phyloP scores from a whole-genome alignment of 139 green algal species.

The Nannochloris sp. region DNA sequence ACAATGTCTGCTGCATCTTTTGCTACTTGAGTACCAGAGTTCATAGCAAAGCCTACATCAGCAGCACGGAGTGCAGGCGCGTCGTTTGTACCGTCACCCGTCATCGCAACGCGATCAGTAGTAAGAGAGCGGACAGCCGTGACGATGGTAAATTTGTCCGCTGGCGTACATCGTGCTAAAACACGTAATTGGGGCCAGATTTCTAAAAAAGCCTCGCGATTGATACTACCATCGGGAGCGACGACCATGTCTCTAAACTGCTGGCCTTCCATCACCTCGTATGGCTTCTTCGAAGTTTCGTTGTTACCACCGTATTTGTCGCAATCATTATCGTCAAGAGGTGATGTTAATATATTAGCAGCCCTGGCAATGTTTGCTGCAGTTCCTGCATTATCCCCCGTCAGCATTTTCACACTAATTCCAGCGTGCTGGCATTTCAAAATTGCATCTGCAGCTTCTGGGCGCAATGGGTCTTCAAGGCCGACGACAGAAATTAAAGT shows the following conservation, averaged over 20 bases:
- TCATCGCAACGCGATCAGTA: conserved; percentile 43
- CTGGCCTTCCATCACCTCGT: conserved; percentile 51
- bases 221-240: conserved; percentile 43
- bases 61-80: conserved; percentile 73
- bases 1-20: conserved; percentile 86
- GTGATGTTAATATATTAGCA: conserved; percentile 69
- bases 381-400: conserved; percentile 85
- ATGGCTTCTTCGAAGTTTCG: no score
- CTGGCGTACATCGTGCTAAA: conserved; percentile 80
- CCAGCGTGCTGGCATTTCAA: conserved; percentile 70
- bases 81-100: conserved; percentile 87
- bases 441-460: conserved; percentile 69
- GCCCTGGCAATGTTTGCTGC: conserved; percentile 75
- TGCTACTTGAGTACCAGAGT: conserved; percentile 67
- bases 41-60: conserved; percentile 86
- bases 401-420: conserved; percentile 94
- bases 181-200: conserved; percentile 75
- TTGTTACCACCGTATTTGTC: neutral
- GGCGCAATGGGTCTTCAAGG: conserved; percentile 74
- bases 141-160: conserved; percentile 89
- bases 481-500: conserved; percentile 50
- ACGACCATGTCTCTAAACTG: conserved; percentile 52
- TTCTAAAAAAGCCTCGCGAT: conserved; percentile 44
- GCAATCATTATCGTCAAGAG: neutral
- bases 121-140: conserved; percentile 13